Base-by-base conservation (phyloP, 228 moss, liverwort and hornwort species). In the Sphagnum magellanicum region DNA sequence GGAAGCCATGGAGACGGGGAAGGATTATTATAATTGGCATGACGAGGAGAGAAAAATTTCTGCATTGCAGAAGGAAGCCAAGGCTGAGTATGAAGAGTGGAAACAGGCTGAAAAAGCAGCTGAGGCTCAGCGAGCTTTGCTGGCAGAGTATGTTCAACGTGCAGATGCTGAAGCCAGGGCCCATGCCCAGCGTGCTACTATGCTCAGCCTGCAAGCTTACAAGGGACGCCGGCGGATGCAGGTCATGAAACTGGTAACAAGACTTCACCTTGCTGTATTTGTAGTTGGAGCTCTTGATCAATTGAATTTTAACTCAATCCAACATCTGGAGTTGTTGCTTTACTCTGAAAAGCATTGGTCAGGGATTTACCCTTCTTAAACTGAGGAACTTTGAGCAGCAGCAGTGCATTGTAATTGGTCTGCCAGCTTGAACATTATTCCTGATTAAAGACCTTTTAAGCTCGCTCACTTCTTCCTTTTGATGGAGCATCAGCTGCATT, bases 1-100 rank as follows among this genome's bases (percentile, higher is more conserved):
- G 7, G 47, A 10, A 64, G 46, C 48, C 6, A 47, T 64, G 64
- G 64, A 48, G 50, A 9, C 13, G 0, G 64, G 64, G 49, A 47
- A 64, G 5, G 13, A 50, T 49, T 9, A 10, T 46, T 9, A 10
- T 46, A 12, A 64, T 10, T 64, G 64, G 64, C 48, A 13, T 8
- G 64, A 64, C 10, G 64, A 64, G 50, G 64, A 64, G 48, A 64
- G 49, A 14, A 64, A 64, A 64, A 10, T 64, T 8, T 11, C 46
- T 49, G 11, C 5, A 49, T 49, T 48, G 10, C 64, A 64, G 49
- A 64, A 64, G 64, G 47, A 46, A 4, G 48, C 48, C 13, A 49
- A 64, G 48, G 5, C 47, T 48, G 64, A 64, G 14, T 64, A 46
- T 49, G 48, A 64, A 11, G 50, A 46, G 5, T 64, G 64, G 64